phyloP scores from a whole-genome alignment of 768 basidiomycete species.

The Rickenella mellea region DNA sequence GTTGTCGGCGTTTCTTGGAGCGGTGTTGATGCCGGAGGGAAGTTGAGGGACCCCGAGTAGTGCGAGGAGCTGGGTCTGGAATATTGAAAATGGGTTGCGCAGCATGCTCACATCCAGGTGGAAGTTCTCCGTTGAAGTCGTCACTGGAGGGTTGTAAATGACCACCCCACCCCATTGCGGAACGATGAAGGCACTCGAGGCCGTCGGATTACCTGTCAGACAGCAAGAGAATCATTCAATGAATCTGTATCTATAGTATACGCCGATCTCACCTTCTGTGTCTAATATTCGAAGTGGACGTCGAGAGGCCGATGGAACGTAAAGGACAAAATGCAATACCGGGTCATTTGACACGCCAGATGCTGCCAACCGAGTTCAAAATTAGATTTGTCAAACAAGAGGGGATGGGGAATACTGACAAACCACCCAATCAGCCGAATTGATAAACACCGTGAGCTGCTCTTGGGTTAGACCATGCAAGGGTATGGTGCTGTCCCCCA shows the following conservation, averaged over 20 bases:
- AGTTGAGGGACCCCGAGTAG: conserved; percentile 75
- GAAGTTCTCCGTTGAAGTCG: conserved; percentile 5
- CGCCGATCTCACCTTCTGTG: conserved; percentile 34
- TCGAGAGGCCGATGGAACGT: conserved; percentile 64
- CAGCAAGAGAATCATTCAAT: not conserved
- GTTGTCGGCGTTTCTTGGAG: conserved; percentile 8
- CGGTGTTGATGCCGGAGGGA: conserved; percentile 33
- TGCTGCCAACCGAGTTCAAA: conserved; percentile 41
- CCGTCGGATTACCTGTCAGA: conserved; percentile 34
- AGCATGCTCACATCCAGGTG: conserved; percentile 37
- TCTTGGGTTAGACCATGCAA: conserved; percentile 62
- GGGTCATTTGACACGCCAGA: conserved; percentile 91
- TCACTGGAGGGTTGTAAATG: conserved; percentile 56
- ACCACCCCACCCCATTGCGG: conserved; percentile 93
- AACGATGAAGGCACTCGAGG: conserved; percentile 68
- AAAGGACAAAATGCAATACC: conserved; percentile 86
- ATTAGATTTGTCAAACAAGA: no score
- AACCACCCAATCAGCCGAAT: conserved; percentile 92
- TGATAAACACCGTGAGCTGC: conserved; percentile 87
- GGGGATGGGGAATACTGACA: conserved; percentile 35
- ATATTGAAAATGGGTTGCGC: conserved; percentile 46
- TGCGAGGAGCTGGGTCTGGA: conserved; percentile 60
- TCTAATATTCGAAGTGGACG: conserved; percentile 64
- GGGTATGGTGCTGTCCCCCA: conserved; percentile 21
- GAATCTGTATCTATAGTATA: not conserved